Percentiles rank a stretch among this genome's conserved stretches.
These are phyloP conservation scores for Pseudopyricularia javanii DNA, from an alignment of 2,329 filamentous ascomycete species.

Conservation along the genomic window DNA sequence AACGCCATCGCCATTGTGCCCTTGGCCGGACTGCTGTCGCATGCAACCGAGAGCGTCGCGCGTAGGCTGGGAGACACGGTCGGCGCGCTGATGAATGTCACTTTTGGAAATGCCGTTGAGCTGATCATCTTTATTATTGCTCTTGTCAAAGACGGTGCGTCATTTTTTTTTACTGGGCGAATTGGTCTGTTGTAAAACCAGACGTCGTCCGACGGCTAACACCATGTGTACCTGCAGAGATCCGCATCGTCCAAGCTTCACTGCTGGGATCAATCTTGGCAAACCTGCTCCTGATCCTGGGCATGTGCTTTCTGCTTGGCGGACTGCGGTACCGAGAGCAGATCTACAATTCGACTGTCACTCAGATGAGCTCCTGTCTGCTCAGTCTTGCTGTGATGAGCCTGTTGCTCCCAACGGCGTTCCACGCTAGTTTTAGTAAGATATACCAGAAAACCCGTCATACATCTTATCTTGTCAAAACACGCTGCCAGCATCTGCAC, in stretches of 20 bases:
- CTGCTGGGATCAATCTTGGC: slow-evolving; percentile 67
- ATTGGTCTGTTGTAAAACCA: no score
- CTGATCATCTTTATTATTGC: slow-evolving; percentile 83
- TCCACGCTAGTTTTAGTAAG: slow-evolving; percentile 56
- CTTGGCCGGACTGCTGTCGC: slow-evolving; percentile 70
- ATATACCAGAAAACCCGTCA: background rate
- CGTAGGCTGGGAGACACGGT: slow-evolving; percentile 71
- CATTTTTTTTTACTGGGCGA: no score
- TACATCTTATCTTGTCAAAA: background rate
- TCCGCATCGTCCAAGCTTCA: slow-evolving; percentile 70
- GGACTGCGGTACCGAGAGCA: slow-evolving; percentile 58
- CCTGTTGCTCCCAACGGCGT: slow-evolving; percentile 25
- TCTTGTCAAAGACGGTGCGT: slow-evolving; percentile 52
- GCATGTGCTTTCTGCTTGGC: slow-evolving; percentile 61
- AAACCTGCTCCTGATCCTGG: slow-evolving; percentile 62
- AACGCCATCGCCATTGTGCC: slow-evolving; percentile 69
- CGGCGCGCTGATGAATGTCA: slow-evolving; percentile 80
- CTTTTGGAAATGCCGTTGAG: slow-evolving; percentile 86
- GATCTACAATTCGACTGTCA: slow-evolving; percentile 57
- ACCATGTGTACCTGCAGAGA: no score
- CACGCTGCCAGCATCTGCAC: no score
- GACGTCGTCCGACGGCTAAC: no score
- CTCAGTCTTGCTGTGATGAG: slow-evolving; percentile 48
- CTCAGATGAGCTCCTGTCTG: slow-evolving; percentile 61
- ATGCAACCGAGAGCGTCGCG: slow-evolving; percentile 81